Conservation (phyloP, 2,329 filamentous ascomycete genomes). For the Penicillium capsulatum region DNA sequence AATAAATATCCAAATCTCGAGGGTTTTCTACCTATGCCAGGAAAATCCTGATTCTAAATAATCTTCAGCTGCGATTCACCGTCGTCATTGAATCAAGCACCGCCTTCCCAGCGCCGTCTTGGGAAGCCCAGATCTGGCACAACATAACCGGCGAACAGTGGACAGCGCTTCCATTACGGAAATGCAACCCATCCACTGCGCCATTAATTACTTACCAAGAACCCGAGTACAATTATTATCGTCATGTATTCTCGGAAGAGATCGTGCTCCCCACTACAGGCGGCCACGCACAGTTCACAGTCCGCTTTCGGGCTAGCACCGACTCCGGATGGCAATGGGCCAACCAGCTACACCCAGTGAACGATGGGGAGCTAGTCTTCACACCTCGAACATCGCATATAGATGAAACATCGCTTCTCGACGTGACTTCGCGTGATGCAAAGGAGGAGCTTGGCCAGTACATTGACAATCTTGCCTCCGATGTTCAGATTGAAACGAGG, state of each 20-base stretch:
- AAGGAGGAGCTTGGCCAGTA: conserved; percentile 27
- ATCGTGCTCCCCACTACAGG: conserved; percentile 27
- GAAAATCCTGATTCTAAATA: conserved; percentile 1
- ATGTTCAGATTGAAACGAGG: conserved; percentile 33
- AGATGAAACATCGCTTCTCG: conserved; percentile 1
- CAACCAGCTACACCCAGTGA: conserved; percentile 38
- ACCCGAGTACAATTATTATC: conserved; percentile 24
- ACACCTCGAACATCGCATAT: conserved; percentile 21
- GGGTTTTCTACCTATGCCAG: too few species aligned
- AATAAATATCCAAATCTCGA: too few species aligned
- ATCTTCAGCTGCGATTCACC: conserved; percentile 55
- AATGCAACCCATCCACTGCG: conserved; percentile 24
- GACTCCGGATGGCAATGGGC: conserved; percentile 43
- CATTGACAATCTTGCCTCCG: conserved; percentile 32
- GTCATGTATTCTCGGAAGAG: conserved; percentile 34
- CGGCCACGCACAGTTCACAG: conserved; percentile 39
- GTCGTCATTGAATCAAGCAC: conserved; percentile 65
- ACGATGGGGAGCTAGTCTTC: conserved; percentile 43
- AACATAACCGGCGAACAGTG: conserved; percentile 58
- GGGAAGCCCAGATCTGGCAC: conserved; percentile 75
- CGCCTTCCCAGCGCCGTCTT: conserved; percentile 53
- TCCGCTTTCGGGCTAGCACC: conserved; percentile 40
- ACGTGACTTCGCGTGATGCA: conserved; percentile 10
- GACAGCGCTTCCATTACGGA: conserved; percentile 55
- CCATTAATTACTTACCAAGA: conserved; percentile 27